Conservation (phyloP, 306 rosid species). For the Corylus americana region DNA sequence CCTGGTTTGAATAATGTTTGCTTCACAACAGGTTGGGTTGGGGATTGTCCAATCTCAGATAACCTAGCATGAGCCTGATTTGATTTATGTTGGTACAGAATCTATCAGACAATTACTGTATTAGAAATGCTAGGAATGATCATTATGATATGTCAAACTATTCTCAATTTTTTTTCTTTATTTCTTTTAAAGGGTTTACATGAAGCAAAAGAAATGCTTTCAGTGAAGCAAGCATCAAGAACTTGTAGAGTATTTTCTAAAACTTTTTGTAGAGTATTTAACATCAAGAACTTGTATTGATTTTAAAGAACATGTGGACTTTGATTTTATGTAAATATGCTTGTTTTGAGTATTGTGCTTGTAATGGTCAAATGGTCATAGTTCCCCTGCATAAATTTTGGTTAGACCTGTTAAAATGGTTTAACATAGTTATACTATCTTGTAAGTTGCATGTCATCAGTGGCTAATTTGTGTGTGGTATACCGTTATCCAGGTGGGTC, state of each 20-base stretch:
- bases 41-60: not conserved
- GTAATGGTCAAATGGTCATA: not conserved
- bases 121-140: not conserved
- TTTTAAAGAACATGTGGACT: not conserved
- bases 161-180: not conserved
- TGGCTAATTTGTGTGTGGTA: slow-evolving; percentile 6
- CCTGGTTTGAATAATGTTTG: not conserved
- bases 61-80: not conserved
- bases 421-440: not conserved
- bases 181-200: no score
- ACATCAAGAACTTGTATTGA: no score
- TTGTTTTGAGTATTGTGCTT: not conserved
- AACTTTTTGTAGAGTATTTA: no score
- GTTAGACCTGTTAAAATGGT: not conserved
- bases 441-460: not conserved
- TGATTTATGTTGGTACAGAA: not conserved
- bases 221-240: no score
- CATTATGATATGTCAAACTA: not conserved
- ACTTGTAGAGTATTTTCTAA: no score
- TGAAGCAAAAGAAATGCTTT: no score
- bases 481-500: slow-evolving; percentile 82
- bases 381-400: not conserved
- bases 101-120: not conserved
- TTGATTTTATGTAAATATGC: not conserved
- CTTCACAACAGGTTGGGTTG: not conserved